phyloP scores from a whole-genome alignment of 495 filamentous ascomycete genomes.

The Neurospora pannonica region DNA sequence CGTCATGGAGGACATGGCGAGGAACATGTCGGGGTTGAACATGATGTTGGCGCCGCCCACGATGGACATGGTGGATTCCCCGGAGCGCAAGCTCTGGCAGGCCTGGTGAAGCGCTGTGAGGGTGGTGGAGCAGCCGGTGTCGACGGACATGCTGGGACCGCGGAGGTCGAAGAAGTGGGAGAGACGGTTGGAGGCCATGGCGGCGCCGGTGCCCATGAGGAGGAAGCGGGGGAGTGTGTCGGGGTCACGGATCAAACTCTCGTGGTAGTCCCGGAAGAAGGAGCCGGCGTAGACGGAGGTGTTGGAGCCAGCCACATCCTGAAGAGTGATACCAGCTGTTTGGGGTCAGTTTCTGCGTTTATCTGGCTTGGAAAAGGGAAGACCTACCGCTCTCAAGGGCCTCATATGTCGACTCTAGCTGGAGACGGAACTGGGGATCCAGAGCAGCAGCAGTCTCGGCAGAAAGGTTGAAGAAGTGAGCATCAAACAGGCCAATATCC shows the following conservation, averaged over 20 bases:
- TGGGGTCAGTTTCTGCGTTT: not conserved
- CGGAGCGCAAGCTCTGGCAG: slow-evolving; percentile 37
- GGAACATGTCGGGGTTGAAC: slow-evolving; percentile 24
- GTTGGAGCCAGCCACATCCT: slow-evolving; percentile 25
- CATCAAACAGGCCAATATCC: slow-evolving; percentile 40
- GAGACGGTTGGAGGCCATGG: slow-evolving; percentile 44
- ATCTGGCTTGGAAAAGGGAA: not conserved
- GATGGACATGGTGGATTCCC: slow-evolving; percentile 39
- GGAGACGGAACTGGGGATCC: slow-evolving; percentile 37
- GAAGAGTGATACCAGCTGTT: slow-evolving; percentile 24
- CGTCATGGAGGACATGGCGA: slow-evolving; percentile 27
- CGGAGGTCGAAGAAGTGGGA: slow-evolving; percentile 49
- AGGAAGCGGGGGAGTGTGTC: slow-evolving; percentile 27
- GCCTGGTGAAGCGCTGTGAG: slow-evolving; percentile 43
- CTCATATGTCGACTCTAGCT: slow-evolving; percentile 55
- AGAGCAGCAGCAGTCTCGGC: slow-evolving; percentile 42
- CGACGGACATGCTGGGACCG: slow-evolving; percentile 47
- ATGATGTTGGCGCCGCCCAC: slow-evolving; percentile 32
- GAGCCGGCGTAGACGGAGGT: slow-evolving; percentile 37
- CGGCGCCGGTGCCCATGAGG: slow-evolving; percentile 41
- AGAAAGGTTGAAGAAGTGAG: slow-evolving; percentile 53
- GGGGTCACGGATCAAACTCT: slow-evolving; percentile 26
- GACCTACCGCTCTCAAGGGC: slow-evolving; percentile 43
- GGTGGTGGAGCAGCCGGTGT: slow-evolving; percentile 50
- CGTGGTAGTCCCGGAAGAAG: slow-evolving; percentile 36